Conservation (phyloP, 23 red algal species). For the Agarophyton chilense region DNA sequence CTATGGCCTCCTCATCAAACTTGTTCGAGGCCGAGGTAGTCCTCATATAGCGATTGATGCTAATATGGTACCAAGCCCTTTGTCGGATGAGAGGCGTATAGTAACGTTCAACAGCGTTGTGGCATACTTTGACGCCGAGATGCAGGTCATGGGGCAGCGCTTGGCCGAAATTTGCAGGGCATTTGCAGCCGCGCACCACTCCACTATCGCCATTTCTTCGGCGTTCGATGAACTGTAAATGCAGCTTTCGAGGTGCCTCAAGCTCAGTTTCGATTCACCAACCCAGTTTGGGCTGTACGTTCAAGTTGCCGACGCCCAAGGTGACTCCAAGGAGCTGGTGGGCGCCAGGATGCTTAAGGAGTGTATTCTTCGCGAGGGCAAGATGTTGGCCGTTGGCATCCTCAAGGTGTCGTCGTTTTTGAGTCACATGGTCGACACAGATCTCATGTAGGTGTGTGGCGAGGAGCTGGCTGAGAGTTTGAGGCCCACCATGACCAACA, state of each 20-base stretch:
- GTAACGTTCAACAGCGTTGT: conserved; percentile 62
- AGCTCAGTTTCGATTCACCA: too few species aligned
- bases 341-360: conserved; percentile 75
- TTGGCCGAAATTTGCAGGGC: conserved; percentile 54
- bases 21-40: conserved; percentile 54
- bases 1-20: conserved; percentile 82
- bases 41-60: conserved; percentile 67
- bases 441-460: too few species aligned
- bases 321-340: conserved; percentile 26
- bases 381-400: too few species aligned
- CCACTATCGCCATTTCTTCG: conserved; percentile 57
- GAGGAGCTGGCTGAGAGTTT: conserved; percentile 72
- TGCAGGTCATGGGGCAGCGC: conserved; percentile 55
- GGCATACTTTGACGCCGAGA: conserved; percentile 88
- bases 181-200: conserved; percentile 30
- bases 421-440: too few species aligned
- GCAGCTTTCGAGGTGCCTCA: conserved; percentile 45
- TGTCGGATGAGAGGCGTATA: conserved; percentile 67
- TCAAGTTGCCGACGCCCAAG: not conserved
- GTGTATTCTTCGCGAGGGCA: too few species aligned
- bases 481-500: conserved; percentile 73
- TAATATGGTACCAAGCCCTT: conserved; percentile 64
- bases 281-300: not conserved
- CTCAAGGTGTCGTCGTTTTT: too few species aligned
- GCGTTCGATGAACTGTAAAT: conserved; percentile 88